Conservation (phyloP, 129 eudicot species). For the Flaveria trinervia region DNA sequence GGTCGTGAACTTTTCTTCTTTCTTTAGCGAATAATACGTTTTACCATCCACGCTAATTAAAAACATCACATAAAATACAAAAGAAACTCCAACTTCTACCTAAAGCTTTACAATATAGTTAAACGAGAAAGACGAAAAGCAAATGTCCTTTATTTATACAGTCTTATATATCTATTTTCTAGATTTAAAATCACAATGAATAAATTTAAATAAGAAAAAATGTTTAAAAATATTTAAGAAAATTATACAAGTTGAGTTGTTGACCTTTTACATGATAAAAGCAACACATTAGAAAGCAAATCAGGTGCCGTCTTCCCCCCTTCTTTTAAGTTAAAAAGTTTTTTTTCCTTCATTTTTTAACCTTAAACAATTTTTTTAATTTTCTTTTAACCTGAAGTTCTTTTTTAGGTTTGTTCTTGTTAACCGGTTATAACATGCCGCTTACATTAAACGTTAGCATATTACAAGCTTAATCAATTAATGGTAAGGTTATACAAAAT, state of each 20-base stretch:
- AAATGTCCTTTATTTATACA: not conserved
- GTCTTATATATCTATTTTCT: not conserved
- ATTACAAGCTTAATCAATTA: too few species aligned
- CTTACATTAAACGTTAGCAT: too few species aligned
- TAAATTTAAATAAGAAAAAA: not conserved
- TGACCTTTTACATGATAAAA: not conserved
- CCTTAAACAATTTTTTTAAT: too few species aligned
- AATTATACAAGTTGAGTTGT: not conserved
- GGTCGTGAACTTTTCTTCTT: conserved; percentile 26
- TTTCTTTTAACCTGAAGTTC: too few species aligned
- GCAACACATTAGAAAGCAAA: not conserved
- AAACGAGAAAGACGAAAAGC: not conserved
- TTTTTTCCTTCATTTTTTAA: too few species aligned
- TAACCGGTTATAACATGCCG: too few species aligned
- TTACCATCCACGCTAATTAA: conserved; percentile 2
- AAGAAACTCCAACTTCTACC: not conserved
- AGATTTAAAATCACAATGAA: not conserved
- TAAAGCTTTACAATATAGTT: not conserved
- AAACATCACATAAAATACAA: not conserved
- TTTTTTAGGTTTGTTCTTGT: too few species aligned
- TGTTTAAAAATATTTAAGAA: not conserved
- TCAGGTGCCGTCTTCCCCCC: too few species aligned
- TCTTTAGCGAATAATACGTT: conserved; percentile 1
- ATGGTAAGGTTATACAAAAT: too few species aligned
- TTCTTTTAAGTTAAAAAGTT: too few species aligned